Conservation (phyloP, 169 alveolate genomes). For the Cryptosporidium parvum region DNA sequence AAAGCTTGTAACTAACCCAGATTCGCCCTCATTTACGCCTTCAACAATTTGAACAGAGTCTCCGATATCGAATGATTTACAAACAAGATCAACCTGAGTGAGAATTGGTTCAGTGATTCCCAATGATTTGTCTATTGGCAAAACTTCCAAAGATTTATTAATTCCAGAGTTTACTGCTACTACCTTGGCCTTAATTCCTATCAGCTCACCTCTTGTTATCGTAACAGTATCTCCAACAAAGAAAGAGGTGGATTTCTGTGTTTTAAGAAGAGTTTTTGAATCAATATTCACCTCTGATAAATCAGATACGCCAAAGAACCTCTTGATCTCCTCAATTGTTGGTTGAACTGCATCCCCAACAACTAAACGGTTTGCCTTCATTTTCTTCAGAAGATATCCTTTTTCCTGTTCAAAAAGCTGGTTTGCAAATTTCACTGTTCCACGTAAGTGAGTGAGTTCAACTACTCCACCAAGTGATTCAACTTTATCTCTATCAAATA, state of each 20-base stretch:
- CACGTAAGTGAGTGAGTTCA: conserved; percentile 86
- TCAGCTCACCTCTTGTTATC: conserved; percentile 85
- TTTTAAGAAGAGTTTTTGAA: conserved; percentile 56
- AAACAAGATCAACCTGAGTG: conserved; percentile 78
- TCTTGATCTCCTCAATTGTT: conserved; percentile 84
- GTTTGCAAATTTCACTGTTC: conserved; percentile 87
- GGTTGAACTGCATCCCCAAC: conserved; percentile 84
- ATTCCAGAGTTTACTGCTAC: conserved; percentile 80
- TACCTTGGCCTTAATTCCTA: conserved; percentile 83
- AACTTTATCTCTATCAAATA: conserved; percentile 86
- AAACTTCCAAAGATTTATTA: conserved; percentile 73
- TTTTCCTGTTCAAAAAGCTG: conserved; percentile 84
- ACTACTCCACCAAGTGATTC: conserved; percentile 87
- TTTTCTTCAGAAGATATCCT: conserved; percentile 84
- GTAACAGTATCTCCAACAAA: conserved; percentile 86
- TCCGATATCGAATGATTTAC: conserved; percentile 85
- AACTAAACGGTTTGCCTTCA: conserved; percentile 82
- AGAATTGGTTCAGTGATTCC: conserved; percentile 83
- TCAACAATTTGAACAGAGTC: conserved; percentile 86
- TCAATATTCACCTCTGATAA: conserved; percentile 77
- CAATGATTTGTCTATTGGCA: conserved; percentile 82
- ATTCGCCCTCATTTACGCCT: conserved; percentile 86
- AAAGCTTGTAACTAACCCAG: conserved; percentile 83
- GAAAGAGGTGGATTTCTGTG: conserved; percentile 79
- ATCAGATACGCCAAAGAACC: conserved; percentile 79